Evolutionary conservation across 345 rosid genomes (phyloP).

Genomic region (Aegle marmelos): DNA sequence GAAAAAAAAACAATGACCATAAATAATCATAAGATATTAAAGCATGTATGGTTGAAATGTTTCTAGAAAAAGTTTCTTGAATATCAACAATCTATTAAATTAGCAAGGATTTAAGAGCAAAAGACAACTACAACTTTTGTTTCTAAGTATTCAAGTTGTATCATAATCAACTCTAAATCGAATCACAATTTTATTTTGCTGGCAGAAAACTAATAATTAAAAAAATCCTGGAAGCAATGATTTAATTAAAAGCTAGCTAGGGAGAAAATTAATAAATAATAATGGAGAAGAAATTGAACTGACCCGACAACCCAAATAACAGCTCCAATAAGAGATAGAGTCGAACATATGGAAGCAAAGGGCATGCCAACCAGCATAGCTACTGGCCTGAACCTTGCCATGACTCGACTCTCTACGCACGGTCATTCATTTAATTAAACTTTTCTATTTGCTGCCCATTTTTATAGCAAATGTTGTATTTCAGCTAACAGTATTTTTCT

Average conservation of each 20-base stretch:
- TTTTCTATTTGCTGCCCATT: neutral
- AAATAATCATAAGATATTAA: no score
- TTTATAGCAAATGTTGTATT: neutral
- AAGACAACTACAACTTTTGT: no score
- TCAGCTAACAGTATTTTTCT: neutral
- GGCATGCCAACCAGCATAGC: slow-evolving; percentile 34
- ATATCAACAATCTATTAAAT: no score
- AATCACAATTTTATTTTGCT: no score
- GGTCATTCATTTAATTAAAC: no score
- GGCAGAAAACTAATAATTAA: no score
- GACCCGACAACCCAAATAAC: slow-evolving; percentile 34
- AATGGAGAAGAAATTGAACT: neutral
- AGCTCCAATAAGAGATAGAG: slow-evolving; percentile 27
- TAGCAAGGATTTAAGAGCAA: no score
- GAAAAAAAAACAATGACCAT: no score
- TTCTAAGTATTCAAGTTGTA: no score
- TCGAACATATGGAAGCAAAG: slow-evolving; percentile 30
- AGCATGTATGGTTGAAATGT: no score
- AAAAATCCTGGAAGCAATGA: neutral
- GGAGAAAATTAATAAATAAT: neutral
- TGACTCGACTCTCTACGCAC: neutral
- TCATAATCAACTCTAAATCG: no score
- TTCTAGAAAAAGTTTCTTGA: no score
- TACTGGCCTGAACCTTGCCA: slow-evolving; percentile 35
- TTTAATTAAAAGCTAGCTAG: neutral